Base-by-base conservation (phyloP, 106 monocot species). In the Cymbidium sinense region DNA sequence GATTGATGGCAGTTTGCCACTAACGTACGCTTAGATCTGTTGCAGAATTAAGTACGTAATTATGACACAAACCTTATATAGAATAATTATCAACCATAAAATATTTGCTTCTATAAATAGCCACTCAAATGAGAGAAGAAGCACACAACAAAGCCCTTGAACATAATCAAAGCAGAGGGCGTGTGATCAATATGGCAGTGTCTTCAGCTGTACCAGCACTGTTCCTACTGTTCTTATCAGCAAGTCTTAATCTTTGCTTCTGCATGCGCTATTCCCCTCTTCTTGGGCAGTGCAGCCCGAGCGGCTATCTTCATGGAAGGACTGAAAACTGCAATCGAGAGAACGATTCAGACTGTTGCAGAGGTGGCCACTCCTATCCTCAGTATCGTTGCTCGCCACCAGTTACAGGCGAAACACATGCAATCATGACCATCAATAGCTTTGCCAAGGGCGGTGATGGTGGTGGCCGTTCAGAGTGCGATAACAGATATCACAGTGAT, bases 401-500 rank as follows among this genome's bases (percentile, higher is more conserved):
- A 3, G 34, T 87, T 20, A 76, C 81, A 27, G 76, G 18, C 4
- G 47, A 31, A 15, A 84, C 87, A 7, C 1, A 0, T 0, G 87
- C 87, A 0, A 52, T 20, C 28, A 76, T 87, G 43, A 79, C 84
- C 61, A 33, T 77, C 70, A 82, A 81, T 41, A 77, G 83, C 70
- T 87, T 87, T 36, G 76, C 69, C 10, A 34, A 64, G 17, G 79
- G 76, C 19, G 78, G 87, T 1, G 81, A 81, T 25, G 84, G 87
- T 30, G 87, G 84, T 13, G 84, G 78, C 71, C 72, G 43, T 9
- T 81, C 87, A 1, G 81, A 78, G 78, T 87, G 87, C 71, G 84
- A 84, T 37, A 52, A 33, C 20, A 65, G 23, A 43, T 86, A 67
- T 50, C 84, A 87, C 62, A 23, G 23, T 29, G 76, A 88, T 36